Base-by-base conservation (phyloP, 1,139 yeast genomes). In the Candida glucosophila region DNA sequence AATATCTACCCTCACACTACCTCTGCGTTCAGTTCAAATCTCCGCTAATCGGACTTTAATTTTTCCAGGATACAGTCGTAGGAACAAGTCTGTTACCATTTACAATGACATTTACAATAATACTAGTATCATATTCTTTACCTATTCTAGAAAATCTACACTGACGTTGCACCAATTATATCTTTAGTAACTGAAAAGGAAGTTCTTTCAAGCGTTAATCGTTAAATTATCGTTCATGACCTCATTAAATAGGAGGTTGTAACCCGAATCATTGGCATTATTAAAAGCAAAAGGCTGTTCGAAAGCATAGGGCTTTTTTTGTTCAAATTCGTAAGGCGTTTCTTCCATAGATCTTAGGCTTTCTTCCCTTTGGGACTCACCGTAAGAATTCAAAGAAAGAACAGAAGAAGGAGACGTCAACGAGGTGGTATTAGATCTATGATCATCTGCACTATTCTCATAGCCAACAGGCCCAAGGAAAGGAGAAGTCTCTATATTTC, bases 381-480 rank as follows among this genome's bases (percentile, higher is more conserved):
- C n/a, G 34, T 43, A 50, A 17, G 59, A 50, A 29, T 49, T 53
- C 28, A 58, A 44, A 15, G 57, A 48, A 20, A 58, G 45, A 22
- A 58, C 44, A 17, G 61, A 54, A 20, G 56, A 48, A 8, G 64
- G 63, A 14, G 60, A 52, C 2, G 63, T 54, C 31, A 57, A 44
- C 20, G 52, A 44, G 19, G n/a, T n/a, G n/a, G 37, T 25, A 7
- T 14, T 13, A 14, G 22, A 24, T 12, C 18, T 14, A n/a, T 7
- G 7, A 7, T 8, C 8, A 19, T 7, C 12, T 7, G 7, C 21
- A 19, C 7, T 7, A n/a, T n/a, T n/a, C n/a, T n/a, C n/a, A n/a
- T n/a, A n/a, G n/a, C n/a, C n/a, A 8, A 10, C 12, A n/a, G 21
- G 21, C 8, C 12, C 12, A 8, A 13, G 7, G 9, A n/a, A 13